phyloP scores from a whole-genome alignment of 2,329 filamentous ascomycete species.

The Penicillium sp. region DNA sequence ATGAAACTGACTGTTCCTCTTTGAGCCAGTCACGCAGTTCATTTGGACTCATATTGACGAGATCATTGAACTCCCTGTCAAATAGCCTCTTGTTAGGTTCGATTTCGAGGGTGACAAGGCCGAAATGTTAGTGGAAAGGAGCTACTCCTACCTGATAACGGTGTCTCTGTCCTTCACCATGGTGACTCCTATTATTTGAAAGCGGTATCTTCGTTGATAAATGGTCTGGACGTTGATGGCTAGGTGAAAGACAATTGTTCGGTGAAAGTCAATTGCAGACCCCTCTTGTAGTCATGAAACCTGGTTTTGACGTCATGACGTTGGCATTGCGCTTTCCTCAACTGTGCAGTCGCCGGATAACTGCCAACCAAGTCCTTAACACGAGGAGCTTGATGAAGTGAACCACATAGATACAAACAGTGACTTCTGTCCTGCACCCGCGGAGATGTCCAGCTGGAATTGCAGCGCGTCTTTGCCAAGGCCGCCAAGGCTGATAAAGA shows the following conservation, averaged over 20 bases:
- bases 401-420: background rate
- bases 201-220: background rate
- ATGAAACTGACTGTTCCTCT: slow-evolving; percentile 56
- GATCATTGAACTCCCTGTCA: slow-evolving; percentile 62
- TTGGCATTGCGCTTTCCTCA: too few species aligned
- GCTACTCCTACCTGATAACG: slow-evolving; percentile 45
- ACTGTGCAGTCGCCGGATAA: background rate
- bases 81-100: slow-evolving; percentile 17
- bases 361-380: background rate
- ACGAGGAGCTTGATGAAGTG: too few species aligned
- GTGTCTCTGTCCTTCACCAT: slow-evolving; percentile 56
- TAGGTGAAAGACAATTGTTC: too few species aligned
- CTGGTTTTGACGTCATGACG: background rate
- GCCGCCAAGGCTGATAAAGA: slow-evolving; percentile 12
- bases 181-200: background rate
- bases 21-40: slow-evolving; percentile 65
- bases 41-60: slow-evolving; percentile 65
- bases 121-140: background rate
- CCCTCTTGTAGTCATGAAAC: background rate
- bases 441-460: background rate
- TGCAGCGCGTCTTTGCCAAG: background rate
- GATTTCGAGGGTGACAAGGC: background rate
- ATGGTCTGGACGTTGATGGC: too few species aligned
- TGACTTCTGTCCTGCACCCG: background rate
- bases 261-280: too few species aligned